These are phyloP conservation scores for Nakazawaea peltata DNA, from an alignment of 805 yeast genomes.

Conservation along the genomic window DNA sequence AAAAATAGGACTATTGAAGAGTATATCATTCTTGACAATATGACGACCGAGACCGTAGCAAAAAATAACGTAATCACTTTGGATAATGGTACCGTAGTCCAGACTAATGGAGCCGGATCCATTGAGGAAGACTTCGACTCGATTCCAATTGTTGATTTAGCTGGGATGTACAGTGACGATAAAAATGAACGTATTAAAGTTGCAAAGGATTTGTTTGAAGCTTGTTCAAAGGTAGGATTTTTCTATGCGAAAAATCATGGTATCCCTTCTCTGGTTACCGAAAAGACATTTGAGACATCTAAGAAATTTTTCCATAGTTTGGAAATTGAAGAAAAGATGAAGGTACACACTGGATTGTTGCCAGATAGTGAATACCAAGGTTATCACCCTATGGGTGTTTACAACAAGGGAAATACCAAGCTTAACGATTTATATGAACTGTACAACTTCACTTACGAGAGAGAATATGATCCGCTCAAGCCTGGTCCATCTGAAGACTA, in stretches of 20 bases:
- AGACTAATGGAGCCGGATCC: not conserved
- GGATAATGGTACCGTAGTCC: slow-evolving; percentile 1
- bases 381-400: slow-evolving; percentile 15
- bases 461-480: slow-evolving; percentile 14
- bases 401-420: slow-evolving; percentile 13
- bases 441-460: slow-evolving; percentile 19
- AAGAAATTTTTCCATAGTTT: slow-evolving; percentile 12
- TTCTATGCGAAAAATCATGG: slow-evolving; percentile 20
- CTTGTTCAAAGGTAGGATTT: slow-evolving; percentile 18
- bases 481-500: slow-evolving; percentile 1
- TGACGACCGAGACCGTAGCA: not conserved
- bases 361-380: slow-evolving; percentile 17
- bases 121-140: slow-evolving; percentile 7
- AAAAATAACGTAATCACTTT: not conserved
- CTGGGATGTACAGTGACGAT: slow-evolving; percentile 6
- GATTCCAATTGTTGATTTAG: slow-evolving; percentile 12
- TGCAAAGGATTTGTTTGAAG: slow-evolving; percentile 16
- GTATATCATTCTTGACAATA: too few species aligned
- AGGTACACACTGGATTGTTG: slow-evolving; percentile 17
- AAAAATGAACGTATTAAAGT: slow-evolving; percentile 12
- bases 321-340: slow-evolving; percentile 18
- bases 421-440: slow-evolving; percentile 20
- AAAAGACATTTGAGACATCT: slow-evolving; percentile 10
- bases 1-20: too few species aligned
- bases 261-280: slow-evolving; percentile 10